Percentiles rank a stretch among this genome's conserved stretches.
phyloP scores from a whole-genome alignment of 208 protist species.

The Crithidia acanthocephali region DNA sequence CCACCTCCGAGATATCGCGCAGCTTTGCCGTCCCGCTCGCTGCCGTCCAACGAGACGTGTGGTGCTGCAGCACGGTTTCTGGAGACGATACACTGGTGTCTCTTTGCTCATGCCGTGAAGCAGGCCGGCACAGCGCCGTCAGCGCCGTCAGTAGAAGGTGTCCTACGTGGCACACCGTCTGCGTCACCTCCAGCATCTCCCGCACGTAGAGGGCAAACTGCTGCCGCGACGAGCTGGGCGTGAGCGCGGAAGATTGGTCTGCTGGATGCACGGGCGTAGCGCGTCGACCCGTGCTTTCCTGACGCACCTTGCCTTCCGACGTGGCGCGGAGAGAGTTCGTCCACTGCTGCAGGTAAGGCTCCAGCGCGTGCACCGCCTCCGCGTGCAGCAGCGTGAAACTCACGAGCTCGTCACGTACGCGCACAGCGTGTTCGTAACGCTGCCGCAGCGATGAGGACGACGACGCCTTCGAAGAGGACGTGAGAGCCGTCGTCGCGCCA shows the following conservation, averaged over 20 bases:
- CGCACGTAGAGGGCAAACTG: slow-evolving; percentile 15
- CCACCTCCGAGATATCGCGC: not conserved
- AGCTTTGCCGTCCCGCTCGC: not conserved
- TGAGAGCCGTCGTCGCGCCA: not conserved
- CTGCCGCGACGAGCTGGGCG: not conserved
- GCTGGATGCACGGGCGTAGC: not conserved
- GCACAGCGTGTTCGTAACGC: slow-evolving; percentile 30
- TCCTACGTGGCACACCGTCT: slow-evolving; percentile 21
- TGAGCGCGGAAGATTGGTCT: not conserved
- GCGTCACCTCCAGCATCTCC: slow-evolving; percentile 36
- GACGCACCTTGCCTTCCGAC: not conserved
- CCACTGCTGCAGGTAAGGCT: slow-evolving; percentile 29
- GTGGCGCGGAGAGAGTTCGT: not conserved
- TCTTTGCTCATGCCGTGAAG: not conserved
- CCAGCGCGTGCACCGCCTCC: slow-evolving; percentile 31
- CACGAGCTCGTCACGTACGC: slow-evolving; percentile 24
- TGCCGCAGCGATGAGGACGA: slow-evolving; percentile 21
- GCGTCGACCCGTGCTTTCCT: not conserved
- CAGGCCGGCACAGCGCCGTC: slow-evolving; percentile 25
- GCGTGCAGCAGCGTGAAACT: slow-evolving; percentile 32
- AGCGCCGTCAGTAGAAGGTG: slow-evolving; percentile 26
- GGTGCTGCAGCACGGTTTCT: too few species aligned
- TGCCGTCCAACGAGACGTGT: too few species aligned
- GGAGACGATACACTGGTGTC: not conserved
- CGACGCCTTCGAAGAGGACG: too few species aligned